A percentile compares a stretch with the other conserved stretches of the same genome.
Evolutionary conservation across 768 basidiomycete species (phyloP).

Genomic region (Tephrocybe sp.): DNA sequence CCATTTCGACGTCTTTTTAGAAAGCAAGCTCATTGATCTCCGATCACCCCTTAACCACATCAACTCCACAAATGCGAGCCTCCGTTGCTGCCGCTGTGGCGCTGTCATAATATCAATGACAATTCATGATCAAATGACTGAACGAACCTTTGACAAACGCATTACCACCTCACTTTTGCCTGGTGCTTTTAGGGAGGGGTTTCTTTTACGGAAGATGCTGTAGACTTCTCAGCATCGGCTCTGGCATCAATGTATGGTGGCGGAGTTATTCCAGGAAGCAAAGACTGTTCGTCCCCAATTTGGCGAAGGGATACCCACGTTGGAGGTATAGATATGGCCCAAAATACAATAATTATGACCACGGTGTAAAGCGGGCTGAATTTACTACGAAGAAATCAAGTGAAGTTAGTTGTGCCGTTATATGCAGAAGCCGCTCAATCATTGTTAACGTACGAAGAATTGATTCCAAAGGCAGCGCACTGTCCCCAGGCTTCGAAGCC

Average conservation of each 20-base stretch:
- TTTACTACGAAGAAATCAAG: conserved; percentile 6
- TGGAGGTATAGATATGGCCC: conserved; percentile 15
- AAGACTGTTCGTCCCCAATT: conserved; percentile 4
- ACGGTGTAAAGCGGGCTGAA: conserved; percentile 17
- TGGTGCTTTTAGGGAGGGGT: neutral
- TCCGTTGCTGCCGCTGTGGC: conserved; percentile 4
- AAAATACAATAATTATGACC: conserved; percentile 13
- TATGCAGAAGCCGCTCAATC: neutral
- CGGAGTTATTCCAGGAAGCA: neutral
- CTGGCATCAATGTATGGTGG: neutral
- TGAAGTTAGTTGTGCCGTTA: neutral
- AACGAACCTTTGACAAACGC: neutral
- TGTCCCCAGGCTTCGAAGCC: conserved; percentile 20
- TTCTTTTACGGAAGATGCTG: neutral
- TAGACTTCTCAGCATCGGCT: neutral
- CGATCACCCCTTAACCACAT: neutral
- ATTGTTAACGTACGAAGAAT: conserved; percentile 16
- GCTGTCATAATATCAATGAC: neutral
- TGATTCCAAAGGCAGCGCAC: conserved; percentile 19
- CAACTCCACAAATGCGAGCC: neutral
- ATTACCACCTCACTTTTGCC: neutral
- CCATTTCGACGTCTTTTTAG: no score
- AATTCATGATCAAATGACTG: neutral
- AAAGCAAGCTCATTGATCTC: no score
- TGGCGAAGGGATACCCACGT: conserved; percentile 10